Conservation (phyloP, 495 filamentous ascomycete genomes). For the Tuber magnatum region DNA sequence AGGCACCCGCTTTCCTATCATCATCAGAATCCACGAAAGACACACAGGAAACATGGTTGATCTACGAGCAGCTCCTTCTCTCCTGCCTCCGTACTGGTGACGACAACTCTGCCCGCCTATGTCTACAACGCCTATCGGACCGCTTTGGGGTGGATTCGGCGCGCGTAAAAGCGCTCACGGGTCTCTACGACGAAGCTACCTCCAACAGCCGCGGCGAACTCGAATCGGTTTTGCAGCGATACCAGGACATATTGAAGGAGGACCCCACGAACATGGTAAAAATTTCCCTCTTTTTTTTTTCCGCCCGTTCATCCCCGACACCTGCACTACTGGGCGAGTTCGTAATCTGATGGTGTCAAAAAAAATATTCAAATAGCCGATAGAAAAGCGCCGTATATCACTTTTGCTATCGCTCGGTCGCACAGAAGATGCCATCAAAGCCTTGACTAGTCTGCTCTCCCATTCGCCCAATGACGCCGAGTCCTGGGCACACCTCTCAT, state of each 20-base stretch:
- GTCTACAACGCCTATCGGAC: slow-evolving; percentile 62
- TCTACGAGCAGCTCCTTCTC: slow-evolving; percentile 77
- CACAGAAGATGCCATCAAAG: slow-evolving; percentile 62
- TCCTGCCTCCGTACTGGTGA: slow-evolving; percentile 81
- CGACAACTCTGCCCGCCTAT: slow-evolving; percentile 64
- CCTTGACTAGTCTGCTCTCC: slow-evolving; percentile 66
- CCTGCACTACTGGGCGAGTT: neutral
- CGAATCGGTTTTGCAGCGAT: slow-evolving; percentile 62
- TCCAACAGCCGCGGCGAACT: slow-evolving; percentile 58
- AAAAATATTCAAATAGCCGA: slow-evolving; percentile 51
- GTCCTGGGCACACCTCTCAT: slow-evolving; percentile 85
- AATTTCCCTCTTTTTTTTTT: slow-evolving; percentile 19
- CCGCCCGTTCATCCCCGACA: slow-evolving; percentile 2
- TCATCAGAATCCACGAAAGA: slow-evolving; percentile 52
- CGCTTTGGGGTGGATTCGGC: slow-evolving; percentile 81
- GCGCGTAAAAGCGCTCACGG: slow-evolving; percentile 69
- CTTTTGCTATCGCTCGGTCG: slow-evolving; percentile 66
- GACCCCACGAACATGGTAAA: slow-evolving; percentile 76
- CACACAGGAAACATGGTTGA: slow-evolving; percentile 67
- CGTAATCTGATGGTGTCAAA: slow-evolving; percentile 17
- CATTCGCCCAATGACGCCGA: slow-evolving; percentile 85
- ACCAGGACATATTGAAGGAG: slow-evolving; percentile 64
- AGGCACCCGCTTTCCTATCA: slow-evolving; percentile 63
- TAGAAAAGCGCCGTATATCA: slow-evolving; percentile 77
- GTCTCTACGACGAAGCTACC: slow-evolving; percentile 77